Percentiles rank a stretch among this genome's conserved stretches.
Conservation (phyloP, 164 flowering plant species). For the Kalanchoe fedtschenkoi region DNA sequence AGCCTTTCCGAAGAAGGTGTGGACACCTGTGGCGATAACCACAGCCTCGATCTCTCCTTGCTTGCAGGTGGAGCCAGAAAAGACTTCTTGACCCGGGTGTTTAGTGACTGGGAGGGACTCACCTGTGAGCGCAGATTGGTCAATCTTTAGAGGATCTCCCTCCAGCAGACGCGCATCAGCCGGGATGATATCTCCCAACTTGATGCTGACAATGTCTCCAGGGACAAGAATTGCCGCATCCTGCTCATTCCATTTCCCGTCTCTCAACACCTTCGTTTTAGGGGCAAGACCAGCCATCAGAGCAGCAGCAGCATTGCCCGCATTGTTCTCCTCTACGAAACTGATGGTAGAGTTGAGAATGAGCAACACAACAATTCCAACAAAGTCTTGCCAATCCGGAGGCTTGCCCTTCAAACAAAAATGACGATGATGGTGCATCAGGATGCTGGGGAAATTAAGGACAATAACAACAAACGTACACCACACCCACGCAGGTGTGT, state of each 20-base stretch:
- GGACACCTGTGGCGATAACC: conserved; percentile 85
- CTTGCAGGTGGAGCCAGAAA: conserved; percentile 91
- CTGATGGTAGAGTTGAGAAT: conserved; percentile 82
- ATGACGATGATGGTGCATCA: neutral
- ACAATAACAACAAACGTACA: neutral
- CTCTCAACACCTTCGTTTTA: conserved; percentile 76
- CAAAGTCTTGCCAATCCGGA: conserved; percentile 79
- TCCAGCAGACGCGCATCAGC: conserved; percentile 85
- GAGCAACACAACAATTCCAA: conserved; percentile 60
- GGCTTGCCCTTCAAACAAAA: conserved; percentile 44
- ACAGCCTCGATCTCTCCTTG: conserved; percentile 91
- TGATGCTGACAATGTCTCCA: conserved; percentile 72
- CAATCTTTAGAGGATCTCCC: conserved; percentile 88
- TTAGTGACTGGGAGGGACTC: conserved; percentile 74
- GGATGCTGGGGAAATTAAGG: neutral
- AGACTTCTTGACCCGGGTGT: conserved; percentile 54
- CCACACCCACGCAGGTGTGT: no score
- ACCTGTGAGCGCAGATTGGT: conserved; percentile 80
- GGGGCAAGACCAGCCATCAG: conserved; percentile 94
- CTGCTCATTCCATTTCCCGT: conserved; percentile 66
- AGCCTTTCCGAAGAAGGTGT: conserved; percentile 88
- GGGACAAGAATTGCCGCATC: conserved; percentile 79
- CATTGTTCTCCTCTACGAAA: conserved; percentile 82
- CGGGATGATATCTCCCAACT: conserved; percentile 78
- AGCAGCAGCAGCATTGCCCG: conserved; percentile 90